Evolutionary conservation across 2,329 filamentous ascomycete genomes (phyloP).

Genomic region (Cytospora piceae): DNA sequence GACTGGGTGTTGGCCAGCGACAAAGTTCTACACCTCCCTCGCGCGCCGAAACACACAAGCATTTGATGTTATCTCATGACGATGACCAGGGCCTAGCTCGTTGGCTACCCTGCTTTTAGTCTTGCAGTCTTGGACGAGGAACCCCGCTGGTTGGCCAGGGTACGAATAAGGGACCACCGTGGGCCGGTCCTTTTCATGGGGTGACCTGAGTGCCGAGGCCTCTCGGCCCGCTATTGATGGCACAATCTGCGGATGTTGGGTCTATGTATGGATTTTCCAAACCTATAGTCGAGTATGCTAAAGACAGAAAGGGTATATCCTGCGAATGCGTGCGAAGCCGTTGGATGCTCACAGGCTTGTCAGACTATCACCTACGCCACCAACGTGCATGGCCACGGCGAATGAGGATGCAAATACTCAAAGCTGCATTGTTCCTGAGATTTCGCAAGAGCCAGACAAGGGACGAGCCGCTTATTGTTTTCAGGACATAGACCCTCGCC

Average conservation of each 20-base stretch:
- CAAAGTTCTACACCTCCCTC: background rate
- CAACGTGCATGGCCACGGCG: background rate
- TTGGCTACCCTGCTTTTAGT: background rate
- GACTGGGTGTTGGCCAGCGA: background rate
- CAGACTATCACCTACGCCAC: background rate
- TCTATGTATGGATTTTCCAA: background rate
- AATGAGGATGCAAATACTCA: background rate
- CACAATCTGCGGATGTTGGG: constrained; percentile 10
- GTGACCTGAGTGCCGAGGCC: constrained; percentile 23
- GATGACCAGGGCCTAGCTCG: background rate
- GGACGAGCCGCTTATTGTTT: constrained; percentile 11
- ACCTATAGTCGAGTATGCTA: background rate
- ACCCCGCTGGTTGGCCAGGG: constrained; percentile 8
- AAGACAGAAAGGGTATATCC: background rate
- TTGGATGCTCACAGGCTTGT: background rate
- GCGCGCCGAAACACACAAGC: background rate
- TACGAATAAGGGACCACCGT: constrained; percentile 19
- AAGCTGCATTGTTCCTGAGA: background rate
- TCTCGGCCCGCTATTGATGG: constrained; percentile 28
- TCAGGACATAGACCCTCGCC: constrained; percentile 6
- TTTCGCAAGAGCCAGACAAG: constrained; percentile 4
- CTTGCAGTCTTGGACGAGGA: background rate
- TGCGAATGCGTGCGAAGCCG: background rate
- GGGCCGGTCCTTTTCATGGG: constrained; percentile 14
- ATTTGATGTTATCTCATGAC: background rate